Conservation (phyloP, 73 alveolate genomes). For the Urostyla sp. region DNA sequence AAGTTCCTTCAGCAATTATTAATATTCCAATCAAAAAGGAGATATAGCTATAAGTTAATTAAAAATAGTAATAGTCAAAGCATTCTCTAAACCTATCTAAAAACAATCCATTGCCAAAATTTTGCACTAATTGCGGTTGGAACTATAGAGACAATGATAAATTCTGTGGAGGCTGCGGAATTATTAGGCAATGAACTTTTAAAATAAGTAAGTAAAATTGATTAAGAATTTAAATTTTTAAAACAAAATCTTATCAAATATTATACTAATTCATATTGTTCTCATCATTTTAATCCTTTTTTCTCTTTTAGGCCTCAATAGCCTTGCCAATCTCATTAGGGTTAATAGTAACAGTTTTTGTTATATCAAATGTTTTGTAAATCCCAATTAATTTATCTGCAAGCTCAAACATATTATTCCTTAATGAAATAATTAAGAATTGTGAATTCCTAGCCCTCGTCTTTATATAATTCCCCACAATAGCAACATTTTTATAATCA, state of each 20-base stretch:
- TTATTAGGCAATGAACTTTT: conserved; percentile 29
- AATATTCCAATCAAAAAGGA: neutral
- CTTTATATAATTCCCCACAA: conserved; percentile 93
- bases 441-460: conserved; percentile 91
- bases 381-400: conserved; percentile 90
- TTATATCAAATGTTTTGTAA: conserved; percentile 89
- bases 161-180: conserved; percentile 67
- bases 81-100: no score
- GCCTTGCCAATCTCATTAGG: conserved; percentile 50
- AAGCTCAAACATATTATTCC: conserved; percentile 95
- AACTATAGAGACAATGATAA: conserved; percentile 51
- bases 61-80: no score
- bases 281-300: no score
- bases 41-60: neutral
- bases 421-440: conserved; percentile 90
- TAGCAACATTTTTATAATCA: conserved; percentile 94
- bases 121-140: conserved; percentile 63
- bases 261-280: no score
- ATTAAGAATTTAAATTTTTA: no score
- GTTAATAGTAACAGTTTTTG: conserved; percentile 80
- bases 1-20: neutral
- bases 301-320: neutral
- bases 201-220: no score
- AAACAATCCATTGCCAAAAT: no score
- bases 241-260: no score